Base-by-base conservation (phyloP, 345 rosid genomes). In the Sonneratia caseolaris region DNA sequence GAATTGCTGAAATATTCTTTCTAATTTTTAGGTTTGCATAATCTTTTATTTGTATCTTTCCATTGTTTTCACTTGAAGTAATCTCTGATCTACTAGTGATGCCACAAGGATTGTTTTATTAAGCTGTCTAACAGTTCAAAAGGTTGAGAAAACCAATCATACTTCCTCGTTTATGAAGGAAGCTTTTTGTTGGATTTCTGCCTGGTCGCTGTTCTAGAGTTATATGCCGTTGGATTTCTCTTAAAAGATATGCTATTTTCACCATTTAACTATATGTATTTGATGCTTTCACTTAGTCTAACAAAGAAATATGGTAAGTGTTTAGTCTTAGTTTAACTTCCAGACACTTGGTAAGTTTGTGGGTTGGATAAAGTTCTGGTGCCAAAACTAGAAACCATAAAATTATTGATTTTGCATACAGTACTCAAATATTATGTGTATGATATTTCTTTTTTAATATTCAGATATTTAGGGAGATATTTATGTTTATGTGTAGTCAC, bases 1-100 rank as follows among this genome's bases (percentile, higher is more conserved):
- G 86, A 68, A 61, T 56, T 35, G 11, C 35, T 22, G 35, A 68
- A 68, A 32, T 21, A n/a, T 43, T 68, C 47, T 21, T 68, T 7
- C 64, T 7, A 22, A 32, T 13, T 53, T 21, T 70, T 49, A 4
- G 38, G 38, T 62, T 62, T 11, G 16, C 27, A 27, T 35, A 4
- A 62, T n/a, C 18, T 62, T 5, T 62, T 62, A 13, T 62, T 5
- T n/a, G 32, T 57, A 57, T 57, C 11, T 57, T 7, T 10, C 64
- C 5, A 35, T 13, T 62, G 27, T 9, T 62, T 32, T 62, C 66
- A 21, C 32, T 62, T 5, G 7, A 57, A 57, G 64, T 12, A 57
- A 57, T 35, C 35, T 57, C 64, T 22, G 7, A n/a, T 57, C 64
- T 57, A 10, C 35, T n/a, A 27, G 66, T 12, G 19, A 32, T 62